Evolutionary conservation across 345 rosid species (phyloP).

Genomic region (Eucalyptus globulus): DNA sequence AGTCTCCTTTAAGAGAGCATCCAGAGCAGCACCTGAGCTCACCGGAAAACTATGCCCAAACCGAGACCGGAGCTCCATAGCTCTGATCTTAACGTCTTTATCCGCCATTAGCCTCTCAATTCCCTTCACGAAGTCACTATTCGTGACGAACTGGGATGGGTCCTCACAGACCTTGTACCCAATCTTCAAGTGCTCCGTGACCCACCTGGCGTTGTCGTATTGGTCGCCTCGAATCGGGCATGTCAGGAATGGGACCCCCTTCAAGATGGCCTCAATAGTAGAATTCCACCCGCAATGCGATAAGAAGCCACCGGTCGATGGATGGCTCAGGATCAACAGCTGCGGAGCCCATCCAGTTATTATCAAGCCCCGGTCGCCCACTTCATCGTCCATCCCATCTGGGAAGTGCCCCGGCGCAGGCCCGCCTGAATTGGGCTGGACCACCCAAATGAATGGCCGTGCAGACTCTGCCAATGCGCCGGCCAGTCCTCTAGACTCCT

Average conservation of each 20-base stretch:
- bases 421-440: conserved; percentile 4
- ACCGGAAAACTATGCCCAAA: conserved; percentile 9
- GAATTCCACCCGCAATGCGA: conserved; percentile 60
- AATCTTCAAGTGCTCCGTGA: background rate
- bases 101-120: conserved; percentile 17
- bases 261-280: conserved; percentile 28
- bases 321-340: conserved; percentile 31
- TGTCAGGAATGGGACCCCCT: conserved; percentile 26
- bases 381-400: background rate
- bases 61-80: background rate
- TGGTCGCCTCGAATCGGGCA: conserved; percentile 55
- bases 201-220: conserved; percentile 18
- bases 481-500: conserved; percentile 6
- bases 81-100: background rate
- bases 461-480: conserved; percentile 2
- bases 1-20: background rate
- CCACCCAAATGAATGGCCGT: conserved; percentile 16
- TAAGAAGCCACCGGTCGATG: conserved; percentile 29
- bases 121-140: conserved; percentile 1
- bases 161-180: background rate
- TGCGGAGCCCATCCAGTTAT: conserved; percentile 43
- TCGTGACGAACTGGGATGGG: background rate
- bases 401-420: background rate
- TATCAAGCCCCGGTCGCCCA: conserved; percentile 17
- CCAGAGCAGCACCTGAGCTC: conserved; percentile 11